Base-by-base conservation (phyloP, 805 yeast species). In the Nakazawaea populi region DNA sequence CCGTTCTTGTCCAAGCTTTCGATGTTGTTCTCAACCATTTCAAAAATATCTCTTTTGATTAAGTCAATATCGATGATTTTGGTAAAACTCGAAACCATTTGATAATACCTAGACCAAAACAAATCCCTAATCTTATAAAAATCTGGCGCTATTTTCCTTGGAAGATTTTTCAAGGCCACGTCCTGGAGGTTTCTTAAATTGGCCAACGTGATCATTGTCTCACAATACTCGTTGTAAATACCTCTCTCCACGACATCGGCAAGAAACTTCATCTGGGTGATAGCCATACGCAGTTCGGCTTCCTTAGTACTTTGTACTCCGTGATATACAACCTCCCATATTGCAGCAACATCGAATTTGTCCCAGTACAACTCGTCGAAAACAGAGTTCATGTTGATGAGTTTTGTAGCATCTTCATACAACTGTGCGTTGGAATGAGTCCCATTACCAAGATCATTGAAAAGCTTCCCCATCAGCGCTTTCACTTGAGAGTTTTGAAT, bases 81-180 rank as follows among this genome's bases (percentile, higher is more conserved):
- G 8, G 40, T 28, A 5, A 34, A 30, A n/a, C 5, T 18, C 6
- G 12, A 6, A 7, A 45, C 12, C 1, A 54, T 18, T 10, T 46
- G 51, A 48, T 59, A 66, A 39, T 62, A 59, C 38, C 63, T 63
- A 4, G 76, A 75, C 44, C 53, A 57, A 4, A 71, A 62, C n/a
- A 60, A 65, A 47, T 76, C 79, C 49, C 66, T 71, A 5, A 70
- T 58, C 55, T 74, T 78, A 55, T 77, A 76, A 52, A 74, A 75
- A 44, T 65, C 57, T 18, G 58, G 66, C 14, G 58, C 60, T 8
- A 58, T 12, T 10, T 41, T 59, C 27, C 42, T 56, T 10, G 64
- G 58, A 10, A 51, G 53, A 4, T 56, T 55, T 14, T 40, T 28
- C 43, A 66, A 61, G 0, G 61, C 58, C 1, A 36, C 39, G 18